Conservation (phyloP, 2,329 filamentous ascomycete genomes). For the Aspergillus pseudoviridinutans region DNA sequence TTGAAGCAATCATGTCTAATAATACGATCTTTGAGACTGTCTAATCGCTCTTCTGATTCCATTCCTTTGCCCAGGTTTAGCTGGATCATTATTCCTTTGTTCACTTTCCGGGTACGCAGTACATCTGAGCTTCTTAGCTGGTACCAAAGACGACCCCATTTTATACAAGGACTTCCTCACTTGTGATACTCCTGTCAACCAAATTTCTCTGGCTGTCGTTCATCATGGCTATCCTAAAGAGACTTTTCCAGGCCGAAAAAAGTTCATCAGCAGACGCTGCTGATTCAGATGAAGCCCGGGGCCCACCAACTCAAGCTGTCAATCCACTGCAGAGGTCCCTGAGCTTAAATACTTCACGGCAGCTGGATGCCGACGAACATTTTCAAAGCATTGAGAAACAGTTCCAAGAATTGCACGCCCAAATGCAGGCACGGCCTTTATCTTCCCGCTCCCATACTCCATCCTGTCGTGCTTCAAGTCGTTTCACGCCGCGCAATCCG, state of each 20-base stretch:
- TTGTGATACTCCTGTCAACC: neutral
- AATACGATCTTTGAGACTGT: neutral
- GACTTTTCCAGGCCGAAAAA: conserved; percentile 30
- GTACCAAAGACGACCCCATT: neutral
- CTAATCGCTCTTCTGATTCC: neutral
- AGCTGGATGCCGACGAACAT: conserved; percentile 26
- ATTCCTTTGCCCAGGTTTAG: neutral
- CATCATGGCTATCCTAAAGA: conserved; percentile 32
- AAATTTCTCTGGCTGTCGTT: neutral
- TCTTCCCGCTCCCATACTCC: conserved; percentile 23
- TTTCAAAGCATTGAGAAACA: conserved; percentile 39
- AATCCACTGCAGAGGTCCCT: conserved; percentile 8
- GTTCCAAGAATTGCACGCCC: conserved; percentile 36
- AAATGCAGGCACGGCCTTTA: conserved; percentile 26
- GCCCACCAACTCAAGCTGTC: neutral
- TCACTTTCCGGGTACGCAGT: neutral
- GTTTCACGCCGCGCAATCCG: conserved; percentile 16
- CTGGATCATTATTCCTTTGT: neutral
- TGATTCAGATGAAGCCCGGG: conserved; percentile 5
- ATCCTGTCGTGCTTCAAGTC: conserved; percentile 21
- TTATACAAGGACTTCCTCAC: neutral
- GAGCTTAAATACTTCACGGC: conserved; percentile 13
- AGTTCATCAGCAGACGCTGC: conserved; percentile 9
- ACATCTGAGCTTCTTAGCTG: neutral
- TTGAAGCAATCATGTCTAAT: neutral